Conservation (phyloP, 192 early-diverging fungal species). For the Coemansia sp. region DNA sequence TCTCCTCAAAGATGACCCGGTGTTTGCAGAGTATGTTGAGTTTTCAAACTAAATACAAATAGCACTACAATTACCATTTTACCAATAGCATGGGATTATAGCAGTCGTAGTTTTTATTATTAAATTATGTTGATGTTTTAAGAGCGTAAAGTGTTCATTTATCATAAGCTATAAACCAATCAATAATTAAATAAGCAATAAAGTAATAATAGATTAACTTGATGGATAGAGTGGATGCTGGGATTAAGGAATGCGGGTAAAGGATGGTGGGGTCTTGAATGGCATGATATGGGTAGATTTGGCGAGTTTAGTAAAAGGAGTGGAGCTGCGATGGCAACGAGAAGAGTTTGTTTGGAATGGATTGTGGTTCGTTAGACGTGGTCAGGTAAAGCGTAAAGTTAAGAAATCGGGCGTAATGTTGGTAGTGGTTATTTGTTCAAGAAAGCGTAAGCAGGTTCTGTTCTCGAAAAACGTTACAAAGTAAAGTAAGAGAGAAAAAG, state of each 20-base stretch:
- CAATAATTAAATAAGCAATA: background rate
- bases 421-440: no score
- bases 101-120: background rate
- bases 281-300: no score
- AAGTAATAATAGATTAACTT: no score
- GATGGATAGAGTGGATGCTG: no score
- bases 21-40: conserved; percentile 12
- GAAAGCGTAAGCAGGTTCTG: background rate
- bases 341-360: background rate
- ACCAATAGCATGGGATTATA: no score
- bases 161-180: background rate
- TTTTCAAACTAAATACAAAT: conserved; percentile 17
- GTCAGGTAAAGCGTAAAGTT: no score
- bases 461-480: background rate
- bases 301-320: no score
- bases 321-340: no score
- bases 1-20: conserved; percentile 16
- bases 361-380: background rate
- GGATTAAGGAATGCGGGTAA: no score
- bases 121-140: background rate
- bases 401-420: no score
- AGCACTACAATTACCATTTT: background rate
- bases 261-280: no score
- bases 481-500: background rate
- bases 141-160: no score